Evolutionary conservation across 2,329 filamentous ascomycete species (phyloP).

Genomic region (Apiospora arundinis): DNA sequence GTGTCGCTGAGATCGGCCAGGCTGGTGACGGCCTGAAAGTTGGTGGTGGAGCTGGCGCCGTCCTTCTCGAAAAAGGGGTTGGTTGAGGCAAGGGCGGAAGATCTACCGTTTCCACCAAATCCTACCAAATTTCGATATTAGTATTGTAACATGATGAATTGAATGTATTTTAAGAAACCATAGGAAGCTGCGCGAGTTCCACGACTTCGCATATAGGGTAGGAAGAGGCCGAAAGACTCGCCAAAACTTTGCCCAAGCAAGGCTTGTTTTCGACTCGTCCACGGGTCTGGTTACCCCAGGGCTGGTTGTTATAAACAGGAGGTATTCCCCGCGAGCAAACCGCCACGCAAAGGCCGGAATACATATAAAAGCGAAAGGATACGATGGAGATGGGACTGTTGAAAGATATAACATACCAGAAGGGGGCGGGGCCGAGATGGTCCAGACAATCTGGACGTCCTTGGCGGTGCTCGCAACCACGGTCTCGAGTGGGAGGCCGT

Average conservation of each 20-base stretch:
- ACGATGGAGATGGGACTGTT: neutral
- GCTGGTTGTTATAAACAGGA: too few relatives aligned
- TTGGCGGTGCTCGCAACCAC: neutral
- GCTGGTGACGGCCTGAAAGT: neutral
- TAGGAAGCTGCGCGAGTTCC: too few relatives aligned
- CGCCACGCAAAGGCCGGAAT: neutral
- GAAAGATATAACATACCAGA: neutral
- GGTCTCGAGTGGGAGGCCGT: neutral
- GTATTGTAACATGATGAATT: neutral
- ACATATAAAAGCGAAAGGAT: neutral
- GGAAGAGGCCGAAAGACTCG: too few relatives aligned
- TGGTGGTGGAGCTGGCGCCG: neutral
- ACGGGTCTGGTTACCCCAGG: too few relatives aligned
- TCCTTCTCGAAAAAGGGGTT: neutral
- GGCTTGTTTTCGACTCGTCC: too few relatives aligned
- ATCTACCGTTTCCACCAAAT: neutral
- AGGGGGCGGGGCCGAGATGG: neutral
- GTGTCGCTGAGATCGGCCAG: conserved; percentile 1
- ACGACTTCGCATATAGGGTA: too few relatives aligned
- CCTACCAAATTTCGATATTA: neutral
- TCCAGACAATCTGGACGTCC: conserved; percentile 1
- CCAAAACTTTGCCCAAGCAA: too few relatives aligned
- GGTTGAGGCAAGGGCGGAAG: neutral
- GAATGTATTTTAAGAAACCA: too few relatives aligned
- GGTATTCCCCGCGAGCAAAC: too few relatives aligned